phyloP scores from a whole-genome alignment of 2,329 filamentous ascomycete genomes.

The Chrysoporthe deuterocubensis region DNA sequence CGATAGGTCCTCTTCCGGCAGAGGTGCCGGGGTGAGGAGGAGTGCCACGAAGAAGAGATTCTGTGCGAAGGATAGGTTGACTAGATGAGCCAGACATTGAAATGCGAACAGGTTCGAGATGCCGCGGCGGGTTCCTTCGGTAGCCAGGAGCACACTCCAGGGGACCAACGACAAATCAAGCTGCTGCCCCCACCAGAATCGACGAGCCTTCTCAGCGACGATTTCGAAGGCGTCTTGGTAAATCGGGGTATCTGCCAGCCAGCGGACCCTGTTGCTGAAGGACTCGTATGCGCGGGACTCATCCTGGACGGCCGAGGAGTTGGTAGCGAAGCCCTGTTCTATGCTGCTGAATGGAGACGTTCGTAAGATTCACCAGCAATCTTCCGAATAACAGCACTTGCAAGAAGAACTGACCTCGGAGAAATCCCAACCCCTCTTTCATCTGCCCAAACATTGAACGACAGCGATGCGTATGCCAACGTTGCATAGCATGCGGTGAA shows the following conservation, averaged over 20 bases:
- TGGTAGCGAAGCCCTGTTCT: constrained; percentile 8
- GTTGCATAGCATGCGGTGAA: constrained; percentile 37
- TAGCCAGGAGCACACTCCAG: constrained; percentile 60
- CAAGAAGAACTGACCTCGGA: constrained; percentile 32
- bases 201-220: constrained; percentile 55
- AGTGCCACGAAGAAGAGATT: constrained; percentile 66
- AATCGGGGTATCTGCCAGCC: constrained; percentile 58
- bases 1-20: constrained; percentile 39
- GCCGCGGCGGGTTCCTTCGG: constrained; percentile 61
- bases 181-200: constrained; percentile 68
- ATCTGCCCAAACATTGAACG: constrained; percentile 45
- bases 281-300: constrained; percentile 22
- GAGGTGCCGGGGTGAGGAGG: constrained; percentile 57
- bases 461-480: constrained; percentile 38
- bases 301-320: neutral
- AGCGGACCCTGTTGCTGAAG: constrained; percentile 48
- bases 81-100: constrained; percentile 60
- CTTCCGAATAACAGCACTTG: constrained; percentile 14
- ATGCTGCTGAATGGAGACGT: neutral
- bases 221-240: constrained; percentile 58
- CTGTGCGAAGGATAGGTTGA: constrained; percentile 64
- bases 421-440: constrained; percentile 40
- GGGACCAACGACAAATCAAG: constrained; percentile 57
- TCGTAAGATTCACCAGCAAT: constrained; percentile 3
- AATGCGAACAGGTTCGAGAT: constrained; percentile 61